Percentiles rank a stretch among this genome's conserved stretches.
Conservation (phyloP, 768 basidiomycete genomes). For the Mycena indigotica region DNA sequence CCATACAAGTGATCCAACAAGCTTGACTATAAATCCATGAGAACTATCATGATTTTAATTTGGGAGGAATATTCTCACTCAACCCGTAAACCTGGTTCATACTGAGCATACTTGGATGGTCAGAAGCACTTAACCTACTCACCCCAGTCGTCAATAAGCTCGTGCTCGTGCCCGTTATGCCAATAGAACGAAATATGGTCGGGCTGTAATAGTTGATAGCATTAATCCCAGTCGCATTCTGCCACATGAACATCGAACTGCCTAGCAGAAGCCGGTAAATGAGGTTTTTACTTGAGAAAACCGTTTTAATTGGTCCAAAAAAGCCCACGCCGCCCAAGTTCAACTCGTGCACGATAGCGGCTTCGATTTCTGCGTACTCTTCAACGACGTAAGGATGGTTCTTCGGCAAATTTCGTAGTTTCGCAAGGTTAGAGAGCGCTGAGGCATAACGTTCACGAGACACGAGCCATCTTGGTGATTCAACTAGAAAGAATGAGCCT, state of each 20-base stretch:
- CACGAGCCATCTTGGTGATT: constrained; percentile 41
- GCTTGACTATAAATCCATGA: constrained; percentile 29
- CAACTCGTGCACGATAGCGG: constrained; percentile 35
- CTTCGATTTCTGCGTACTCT: constrained; percentile 36
- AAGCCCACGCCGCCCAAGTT: constrained; percentile 37
- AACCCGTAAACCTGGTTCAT: constrained; percentile 46
- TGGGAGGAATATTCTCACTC: constrained; percentile 32
- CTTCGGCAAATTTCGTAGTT: constrained; percentile 34
- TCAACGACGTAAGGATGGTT: constrained; percentile 34
- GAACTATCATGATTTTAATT: not conserved
- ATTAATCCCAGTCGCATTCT: constrained; percentile 50
- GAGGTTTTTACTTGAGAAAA: constrained; percentile 30
- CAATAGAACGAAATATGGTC: constrained; percentile 50
- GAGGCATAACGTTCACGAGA: constrained; percentile 36
- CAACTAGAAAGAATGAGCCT: constrained; percentile 34
- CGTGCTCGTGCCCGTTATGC: constrained; percentile 39
- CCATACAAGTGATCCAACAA: constrained; percentile 42
- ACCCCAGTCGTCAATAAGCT: constrained; percentile 46
- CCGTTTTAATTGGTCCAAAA: constrained; percentile 34
- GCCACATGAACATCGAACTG: constrained; percentile 43
- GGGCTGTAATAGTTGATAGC: constrained; percentile 52
- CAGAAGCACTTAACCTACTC: not conserved
- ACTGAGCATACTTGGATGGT: not conserved
- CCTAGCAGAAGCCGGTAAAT: constrained; percentile 40
- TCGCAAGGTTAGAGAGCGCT: constrained; percentile 35